These are phyloP conservation scores for Xanthoparmelia taractica DNA, from an alignment of 495 filamentous ascomycete species.

Conservation along the genomic window DNA sequence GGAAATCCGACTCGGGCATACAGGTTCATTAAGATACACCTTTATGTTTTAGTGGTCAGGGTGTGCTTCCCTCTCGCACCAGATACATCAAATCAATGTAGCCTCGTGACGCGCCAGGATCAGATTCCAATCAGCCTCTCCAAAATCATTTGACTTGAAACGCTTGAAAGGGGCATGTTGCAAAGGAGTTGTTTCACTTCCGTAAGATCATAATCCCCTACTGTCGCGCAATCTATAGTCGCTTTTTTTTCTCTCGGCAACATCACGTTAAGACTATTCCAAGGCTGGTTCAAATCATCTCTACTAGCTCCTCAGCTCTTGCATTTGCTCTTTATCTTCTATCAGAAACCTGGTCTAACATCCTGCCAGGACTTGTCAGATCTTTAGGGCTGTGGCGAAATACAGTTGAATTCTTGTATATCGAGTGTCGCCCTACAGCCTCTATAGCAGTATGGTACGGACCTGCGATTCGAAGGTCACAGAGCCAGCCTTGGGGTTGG, in stretches of 20 bases:
- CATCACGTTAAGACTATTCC: not conserved
- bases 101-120: too few relatives aligned
- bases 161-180: too few relatives aligned
- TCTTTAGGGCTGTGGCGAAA: constrained; percentile 41
- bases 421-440: constrained; percentile 25
- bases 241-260: not conserved
- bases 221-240: not conserved
- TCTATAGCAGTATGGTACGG: constrained; percentile 34
- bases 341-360: constrained; percentile 39
- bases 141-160: too few relatives aligned
- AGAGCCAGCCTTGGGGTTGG: constrained; percentile 37
- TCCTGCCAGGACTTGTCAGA: constrained; percentile 45
- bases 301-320: not conserved
- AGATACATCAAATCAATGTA: too few relatives aligned
- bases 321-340: constrained; percentile 39
- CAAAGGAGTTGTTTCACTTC: too few relatives aligned
- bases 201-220: not conserved
- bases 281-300: not conserved
- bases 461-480: constrained; percentile 44
- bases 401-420: constrained; percentile 15
- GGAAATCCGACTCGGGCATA: too few relatives aligned
- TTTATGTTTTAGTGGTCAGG: too few relatives aligned
- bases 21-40: too few relatives aligned
- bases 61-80: too few relatives aligned
- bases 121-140: too few relatives aligned